phyloP scores from a whole-genome alignment of 331 rosid genomes.

The Acacia concinna region DNA sequence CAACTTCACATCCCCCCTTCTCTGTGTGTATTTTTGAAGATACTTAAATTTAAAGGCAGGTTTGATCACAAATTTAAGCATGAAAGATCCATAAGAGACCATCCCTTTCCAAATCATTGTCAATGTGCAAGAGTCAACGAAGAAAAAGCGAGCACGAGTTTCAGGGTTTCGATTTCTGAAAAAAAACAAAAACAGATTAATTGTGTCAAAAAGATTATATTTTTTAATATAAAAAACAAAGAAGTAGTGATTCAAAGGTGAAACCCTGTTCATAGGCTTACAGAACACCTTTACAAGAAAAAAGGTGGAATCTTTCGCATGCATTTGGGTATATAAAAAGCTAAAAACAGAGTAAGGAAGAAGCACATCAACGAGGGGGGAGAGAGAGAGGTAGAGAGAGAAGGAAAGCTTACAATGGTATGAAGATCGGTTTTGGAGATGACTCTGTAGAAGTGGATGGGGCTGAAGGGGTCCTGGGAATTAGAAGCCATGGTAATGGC shows the following conservation, averaged over 20 bases:
- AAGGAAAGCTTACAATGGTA: background rate
- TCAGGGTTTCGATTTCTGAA: background rate
- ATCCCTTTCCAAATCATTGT: background rate
- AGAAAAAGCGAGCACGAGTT: background rate
- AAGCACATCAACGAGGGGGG: background rate
- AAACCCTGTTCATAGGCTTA: background rate
- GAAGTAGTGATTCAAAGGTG: background rate
- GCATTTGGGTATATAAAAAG: background rate
- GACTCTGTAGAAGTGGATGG: background rate
- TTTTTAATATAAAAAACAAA: background rate
- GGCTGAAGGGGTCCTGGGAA: background rate
- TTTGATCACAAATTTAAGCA: background rate
- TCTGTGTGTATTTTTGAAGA: background rate
- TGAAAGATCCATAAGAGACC: background rate
- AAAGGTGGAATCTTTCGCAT: background rate
- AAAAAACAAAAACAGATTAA: too few species aligned
- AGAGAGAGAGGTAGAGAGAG: background rate
- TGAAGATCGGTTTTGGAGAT: background rate
- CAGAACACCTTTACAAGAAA: background rate
- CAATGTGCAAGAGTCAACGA: background rate
- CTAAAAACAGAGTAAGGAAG: background rate
- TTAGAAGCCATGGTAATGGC: background rate
- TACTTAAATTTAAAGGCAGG: background rate
- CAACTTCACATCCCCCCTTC: background rate
- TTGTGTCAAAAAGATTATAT: background rate